Evolutionary conservation across 495 filamentous ascomycete species (phyloP).

Genomic region (Neurospora intermedia): DNA sequence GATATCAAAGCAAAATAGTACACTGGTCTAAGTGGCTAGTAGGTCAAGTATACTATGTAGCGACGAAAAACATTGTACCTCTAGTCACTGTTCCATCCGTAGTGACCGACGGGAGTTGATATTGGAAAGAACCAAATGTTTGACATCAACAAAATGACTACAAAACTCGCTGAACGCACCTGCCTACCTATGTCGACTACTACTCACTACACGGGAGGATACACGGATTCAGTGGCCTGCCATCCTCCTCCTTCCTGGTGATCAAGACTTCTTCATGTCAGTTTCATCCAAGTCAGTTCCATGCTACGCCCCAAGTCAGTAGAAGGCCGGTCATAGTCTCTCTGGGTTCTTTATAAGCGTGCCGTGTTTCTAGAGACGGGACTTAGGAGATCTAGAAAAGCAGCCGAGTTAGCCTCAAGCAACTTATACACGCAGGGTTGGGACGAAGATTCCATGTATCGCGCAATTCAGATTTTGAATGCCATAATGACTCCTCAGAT

Average conservation of each 20-base stretch:
- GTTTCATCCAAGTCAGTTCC: neutral
- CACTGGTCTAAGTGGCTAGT: too few species aligned
- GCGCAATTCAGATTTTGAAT: neutral
- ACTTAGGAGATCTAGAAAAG: neutral
- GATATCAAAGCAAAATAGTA: neutral
- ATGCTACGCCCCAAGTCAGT: neutral
- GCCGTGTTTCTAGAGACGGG: neutral
- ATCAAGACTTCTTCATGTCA: neutral
- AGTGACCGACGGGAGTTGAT: neutral
- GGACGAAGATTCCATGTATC: neutral
- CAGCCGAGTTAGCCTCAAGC: neutral
- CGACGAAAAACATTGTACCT: too few species aligned
- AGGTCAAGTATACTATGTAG: too few species aligned
- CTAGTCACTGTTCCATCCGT: neutral
- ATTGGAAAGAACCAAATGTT: neutral
- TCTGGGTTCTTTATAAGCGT: neutral
- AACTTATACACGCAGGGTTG: neutral
- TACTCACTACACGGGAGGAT: neutral
- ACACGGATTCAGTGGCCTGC: neutral
- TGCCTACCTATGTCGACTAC: neutral
- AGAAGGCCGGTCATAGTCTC: neutral
- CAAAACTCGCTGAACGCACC: neutral
- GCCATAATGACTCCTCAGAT: constrained; percentile 12
- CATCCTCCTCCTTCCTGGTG: neutral
- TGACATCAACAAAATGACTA: neutral